Evolutionary conservation across 2,329 filamentous ascomycete genomes (phyloP).

Genomic region (Truncatella angustata): DNA sequence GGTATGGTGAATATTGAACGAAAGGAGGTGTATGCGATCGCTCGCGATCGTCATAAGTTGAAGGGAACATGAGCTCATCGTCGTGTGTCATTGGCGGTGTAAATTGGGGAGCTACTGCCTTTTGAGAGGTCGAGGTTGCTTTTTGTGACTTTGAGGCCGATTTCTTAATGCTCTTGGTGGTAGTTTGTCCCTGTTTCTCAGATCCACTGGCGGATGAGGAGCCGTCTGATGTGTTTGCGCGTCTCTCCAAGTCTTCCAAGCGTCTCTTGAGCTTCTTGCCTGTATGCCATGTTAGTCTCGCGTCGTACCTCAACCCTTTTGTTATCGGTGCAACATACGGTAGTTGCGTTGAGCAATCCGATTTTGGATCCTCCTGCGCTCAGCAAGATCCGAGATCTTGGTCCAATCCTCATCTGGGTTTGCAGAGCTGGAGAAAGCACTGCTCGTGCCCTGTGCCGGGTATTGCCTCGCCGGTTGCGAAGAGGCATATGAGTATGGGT

Average conservation of each 20-base stretch:
- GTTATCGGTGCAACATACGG: constrained; percentile 53
- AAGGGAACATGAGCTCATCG: constrained; percentile 67
- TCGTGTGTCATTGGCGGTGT: constrained; percentile 59
- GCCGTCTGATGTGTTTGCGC: constrained; percentile 59
- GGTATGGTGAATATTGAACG: constrained; percentile 66
- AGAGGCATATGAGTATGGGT: constrained; percentile 39
- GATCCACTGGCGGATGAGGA: constrained; percentile 29
- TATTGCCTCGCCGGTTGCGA: constrained; percentile 60
- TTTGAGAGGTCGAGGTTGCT: constrained; percentile 25
- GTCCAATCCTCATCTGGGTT: constrained; percentile 99
- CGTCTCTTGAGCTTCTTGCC: constrained; percentile 93
- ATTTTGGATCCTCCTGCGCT: constrained; percentile 93
- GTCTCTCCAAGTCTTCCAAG: constrained; percentile 79
- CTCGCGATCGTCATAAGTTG: constrained; percentile 61
- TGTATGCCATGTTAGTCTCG: constrained; percentile 32
- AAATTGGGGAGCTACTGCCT: constrained; percentile 52
- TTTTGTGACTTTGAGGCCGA: constrained; percentile 50
- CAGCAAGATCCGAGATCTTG: constrained; percentile 95
- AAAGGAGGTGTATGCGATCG: constrained; percentile 71
- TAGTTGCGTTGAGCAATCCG: constrained; percentile 97
- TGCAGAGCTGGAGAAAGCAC: constrained; percentile 90
- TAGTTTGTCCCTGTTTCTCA: constrained; percentile 35
- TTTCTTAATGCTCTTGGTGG: constrained; percentile 32
- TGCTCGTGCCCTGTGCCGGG: constrained; percentile 76
- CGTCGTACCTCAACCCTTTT: background rate